Evolutionary conservation across 176 grass and related monocot species (phyloP).

Genomic region (Miscanthus lutarioriparius): DNA sequence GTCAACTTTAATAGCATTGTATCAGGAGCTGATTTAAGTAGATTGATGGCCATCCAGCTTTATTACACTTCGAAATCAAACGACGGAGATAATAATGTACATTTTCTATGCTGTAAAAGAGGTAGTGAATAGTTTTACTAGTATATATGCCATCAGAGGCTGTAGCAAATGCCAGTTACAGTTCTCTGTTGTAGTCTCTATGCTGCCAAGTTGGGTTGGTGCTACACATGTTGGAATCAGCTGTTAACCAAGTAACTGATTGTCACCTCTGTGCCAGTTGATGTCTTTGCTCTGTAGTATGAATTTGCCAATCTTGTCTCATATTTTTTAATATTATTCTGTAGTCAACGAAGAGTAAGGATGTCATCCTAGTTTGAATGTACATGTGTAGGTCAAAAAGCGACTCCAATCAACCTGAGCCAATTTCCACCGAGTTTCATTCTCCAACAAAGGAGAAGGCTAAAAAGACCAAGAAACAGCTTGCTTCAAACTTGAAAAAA

Average conservation of each 20-base stretch:
- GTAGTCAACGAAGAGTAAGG: not conserved
- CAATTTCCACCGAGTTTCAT: no score
- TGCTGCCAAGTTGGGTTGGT: constrained; percentile 7
- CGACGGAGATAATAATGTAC: not conserved
- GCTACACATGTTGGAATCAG: not conserved
- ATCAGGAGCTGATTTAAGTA: constrained; percentile 31
- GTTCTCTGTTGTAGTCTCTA: not conserved
- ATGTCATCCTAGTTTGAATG: not conserved
- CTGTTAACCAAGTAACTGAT: not conserved
- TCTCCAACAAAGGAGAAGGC: no score
- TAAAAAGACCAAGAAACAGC: no score
- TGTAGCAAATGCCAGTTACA: not conserved
- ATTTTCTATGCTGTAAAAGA: not conserved
- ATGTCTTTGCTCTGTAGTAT: not conserved
- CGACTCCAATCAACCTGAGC: no score
- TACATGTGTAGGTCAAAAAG: no score
- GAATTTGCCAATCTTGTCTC: not conserved
- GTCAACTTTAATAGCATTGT: constrained; percentile 17
- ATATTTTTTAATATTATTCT: not conserved
- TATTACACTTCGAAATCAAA: constrained; percentile 30
- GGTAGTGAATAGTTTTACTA: no score
- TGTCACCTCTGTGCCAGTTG: not conserved
- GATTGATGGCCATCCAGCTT: not conserved
- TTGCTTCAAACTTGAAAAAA: no score
- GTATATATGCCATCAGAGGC: not conserved